Evolutionary conservation across 164 flowering plant genomes (phyloP).

Genomic region (Vitis cinerea): DNA sequence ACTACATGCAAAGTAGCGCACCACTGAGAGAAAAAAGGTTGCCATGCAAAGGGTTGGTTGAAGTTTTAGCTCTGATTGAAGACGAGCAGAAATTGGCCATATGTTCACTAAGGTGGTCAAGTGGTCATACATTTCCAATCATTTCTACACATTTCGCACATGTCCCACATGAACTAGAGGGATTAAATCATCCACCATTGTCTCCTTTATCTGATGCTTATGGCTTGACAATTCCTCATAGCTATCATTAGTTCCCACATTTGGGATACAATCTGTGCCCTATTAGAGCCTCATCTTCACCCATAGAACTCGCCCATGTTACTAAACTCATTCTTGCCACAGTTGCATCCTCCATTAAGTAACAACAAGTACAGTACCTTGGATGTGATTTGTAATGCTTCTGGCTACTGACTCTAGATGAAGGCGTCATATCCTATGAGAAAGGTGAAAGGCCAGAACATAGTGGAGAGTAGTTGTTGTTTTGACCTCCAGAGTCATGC

Average conservation of each 20-base stretch:
- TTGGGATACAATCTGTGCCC: too few relatives aligned
- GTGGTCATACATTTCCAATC: too few relatives aligned
- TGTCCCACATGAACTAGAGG: conserved; percentile 65
- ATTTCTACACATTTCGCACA: conserved; percentile 17
- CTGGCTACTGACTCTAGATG: conserved; percentile 44
- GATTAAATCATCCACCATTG: conserved; percentile 46
- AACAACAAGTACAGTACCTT: conserved; percentile 19
- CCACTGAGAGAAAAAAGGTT: too few relatives aligned
- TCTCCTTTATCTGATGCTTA: conserved; percentile 62
- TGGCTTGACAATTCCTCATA: conserved; percentile 42
- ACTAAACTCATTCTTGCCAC: too few relatives aligned
- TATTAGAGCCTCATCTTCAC: too few relatives aligned
- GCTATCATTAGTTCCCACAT: too few relatives aligned
- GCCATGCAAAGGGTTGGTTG: too few relatives aligned
- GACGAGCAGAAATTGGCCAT: too few relatives aligned
- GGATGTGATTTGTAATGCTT: conserved; percentile 37
- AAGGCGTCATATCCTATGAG: conserved; percentile 35
- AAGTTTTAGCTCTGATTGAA: too few relatives aligned
- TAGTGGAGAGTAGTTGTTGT: conserved; percentile 26
- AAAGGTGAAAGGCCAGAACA: conserved; percentile 34
- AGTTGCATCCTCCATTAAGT: fast-evolving
- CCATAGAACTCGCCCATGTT: too few relatives aligned
- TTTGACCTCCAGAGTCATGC: conserved; percentile 44
- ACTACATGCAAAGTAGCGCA: too few relatives aligned
- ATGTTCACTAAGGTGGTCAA: too few relatives aligned